A percentile compares a stretch with the other conserved stretches of the same genome.
Evolutionary conservation across 257 asterid genomes (phyloP).

Genomic region (Solanum raphanifolium): DNA sequence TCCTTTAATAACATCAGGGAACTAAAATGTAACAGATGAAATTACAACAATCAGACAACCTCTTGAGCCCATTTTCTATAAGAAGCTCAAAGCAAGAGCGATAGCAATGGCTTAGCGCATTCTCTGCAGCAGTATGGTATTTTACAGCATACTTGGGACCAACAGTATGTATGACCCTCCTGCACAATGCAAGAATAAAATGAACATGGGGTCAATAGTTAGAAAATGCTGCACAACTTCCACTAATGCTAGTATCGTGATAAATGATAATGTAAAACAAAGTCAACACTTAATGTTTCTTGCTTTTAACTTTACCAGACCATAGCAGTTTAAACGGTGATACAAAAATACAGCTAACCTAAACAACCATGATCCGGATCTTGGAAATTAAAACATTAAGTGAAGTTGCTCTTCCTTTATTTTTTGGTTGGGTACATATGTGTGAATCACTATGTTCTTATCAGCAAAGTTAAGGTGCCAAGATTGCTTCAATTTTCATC

Average conservation of each 20-base stretch:
- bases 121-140: slow-evolving; percentile 97
- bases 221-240: not conserved
- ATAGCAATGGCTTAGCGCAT: slow-evolving; percentile 95
- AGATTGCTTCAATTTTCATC: not conserved
- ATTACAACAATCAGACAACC: slow-evolving; percentile 29
- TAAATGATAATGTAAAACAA: not conserved
- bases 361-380: not conserved
- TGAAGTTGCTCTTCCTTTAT: not conserved
- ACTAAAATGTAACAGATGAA: slow-evolving; percentile 1
- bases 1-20: not conserved
- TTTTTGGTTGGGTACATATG: not conserved
- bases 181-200: slow-evolving; percentile 25
- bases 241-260: not conserved
- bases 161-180: slow-evolving; percentile 96
- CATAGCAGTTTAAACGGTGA: not conserved
- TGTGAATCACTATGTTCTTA: not conserved
- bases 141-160: slow-evolving; percentile 98
- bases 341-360: not conserved
- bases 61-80: slow-evolving; percentile 45
- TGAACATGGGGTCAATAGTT: not conserved
- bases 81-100: slow-evolving; percentile 40
- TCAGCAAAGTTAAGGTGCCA: not conserved
- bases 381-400: not conserved
- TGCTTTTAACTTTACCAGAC: not conserved
- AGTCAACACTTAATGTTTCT: not conserved